Evolutionary conservation across 441 rosid genomes (phyloP), one percentile per base, ranked within the genome.

Genomic region (Francoa sonchifolia): DNA sequence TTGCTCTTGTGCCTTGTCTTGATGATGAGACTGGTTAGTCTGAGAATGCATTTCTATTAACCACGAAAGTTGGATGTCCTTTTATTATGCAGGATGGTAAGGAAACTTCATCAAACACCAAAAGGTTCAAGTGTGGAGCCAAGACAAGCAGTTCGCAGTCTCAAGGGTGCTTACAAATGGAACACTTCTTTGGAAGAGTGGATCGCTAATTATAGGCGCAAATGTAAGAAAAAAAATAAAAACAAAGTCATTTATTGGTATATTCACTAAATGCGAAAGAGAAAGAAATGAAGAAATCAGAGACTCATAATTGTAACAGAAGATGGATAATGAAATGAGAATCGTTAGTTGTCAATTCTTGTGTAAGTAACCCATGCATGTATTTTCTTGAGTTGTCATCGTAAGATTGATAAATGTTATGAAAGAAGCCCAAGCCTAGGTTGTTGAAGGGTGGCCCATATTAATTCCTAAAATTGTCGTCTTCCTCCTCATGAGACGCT

Each of bases 101-200:
- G 57, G 66, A 61, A 44, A 70, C 52, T 41, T 52, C 64, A 29
- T 52, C 51, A 36, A 28, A 55, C 33, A 63, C 71, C 8, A 89
- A 84, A 76, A 84, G 76, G 65, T 51, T 55, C 50, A 82, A 76
- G 59, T 25, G 19, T 47, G 83, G 68, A 39, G 55, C 58, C 12
- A 82, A 67, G 67, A 30, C 76, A 34, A 65, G 55, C 50, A 55
- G 46, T 44, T 30, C 52, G 28, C 83, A 64, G 31, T 67, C 95
- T 31, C 72, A 69, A 57, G 87, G 87, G 7, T 62, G 74, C 69
- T 59, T 78, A 44, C 81, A 83, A 55, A 82, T 89, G 11, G 95
- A 84, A 49, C 94, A 89, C 61, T 89, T 77, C 59, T 84, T 89
- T 56, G 82, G 87, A n/a, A 82, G 58, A 67, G 52, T 63, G 36